Conservation (phyloP, 2,329 filamentous ascomycete species). For the Cyphellophora attinorum region DNA sequence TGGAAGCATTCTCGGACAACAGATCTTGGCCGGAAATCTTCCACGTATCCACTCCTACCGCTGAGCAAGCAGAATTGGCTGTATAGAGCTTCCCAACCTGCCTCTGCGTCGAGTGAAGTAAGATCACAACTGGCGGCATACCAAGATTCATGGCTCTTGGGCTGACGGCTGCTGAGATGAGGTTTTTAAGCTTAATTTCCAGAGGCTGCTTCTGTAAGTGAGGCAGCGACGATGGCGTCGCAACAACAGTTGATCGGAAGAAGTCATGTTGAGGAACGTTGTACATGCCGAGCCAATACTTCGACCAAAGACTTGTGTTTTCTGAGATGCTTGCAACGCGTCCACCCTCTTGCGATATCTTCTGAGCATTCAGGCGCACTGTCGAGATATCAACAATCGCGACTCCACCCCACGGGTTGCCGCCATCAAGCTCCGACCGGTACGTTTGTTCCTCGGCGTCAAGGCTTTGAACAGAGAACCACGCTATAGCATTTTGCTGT, state of each 20-base stretch:
- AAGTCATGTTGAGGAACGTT: slow-evolving; percentile 43
- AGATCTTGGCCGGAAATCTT: slow-evolving; percentile 88
- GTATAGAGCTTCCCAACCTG: slow-evolving; percentile 86
- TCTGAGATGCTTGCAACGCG: slow-evolving; percentile 73
- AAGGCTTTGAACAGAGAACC: slow-evolving; percentile 64
- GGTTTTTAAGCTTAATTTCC: slow-evolving; percentile 65
- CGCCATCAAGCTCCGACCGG: slow-evolving; percentile 40
- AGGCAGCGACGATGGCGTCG: slow-evolving; percentile 19
- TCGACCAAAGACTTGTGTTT: slow-evolving; percentile 69
- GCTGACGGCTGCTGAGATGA: slow-evolving; percentile 83
- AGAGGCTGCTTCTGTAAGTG: slow-evolving; percentile 48
- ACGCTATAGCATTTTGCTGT: slow-evolving; percentile 42
- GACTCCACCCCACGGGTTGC: slow-evolving; percentile 69
- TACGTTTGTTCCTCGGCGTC: slow-evolving; percentile 17
- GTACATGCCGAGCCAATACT: slow-evolving; percentile 76
- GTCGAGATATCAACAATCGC: slow-evolving; percentile 77
- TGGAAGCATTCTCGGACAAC: slow-evolving; percentile 64
- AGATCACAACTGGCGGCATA: slow-evolving; percentile 77
- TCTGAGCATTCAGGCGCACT: slow-evolving; percentile 57
- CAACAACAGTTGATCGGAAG: slow-evolving; percentile 26
- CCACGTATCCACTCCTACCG: slow-evolving; percentile 85
- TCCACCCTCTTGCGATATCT: slow-evolving; percentile 70
- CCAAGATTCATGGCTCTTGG: slow-evolving; percentile 75
- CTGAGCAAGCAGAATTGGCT: slow-evolving; percentile 67
- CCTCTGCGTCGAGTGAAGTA: slow-evolving; percentile 83